These are phyloP conservation scores for Gloeopeniophorella convolvens DNA, from an alignment of 768 basidiomycete species.

Conservation along the genomic window DNA sequence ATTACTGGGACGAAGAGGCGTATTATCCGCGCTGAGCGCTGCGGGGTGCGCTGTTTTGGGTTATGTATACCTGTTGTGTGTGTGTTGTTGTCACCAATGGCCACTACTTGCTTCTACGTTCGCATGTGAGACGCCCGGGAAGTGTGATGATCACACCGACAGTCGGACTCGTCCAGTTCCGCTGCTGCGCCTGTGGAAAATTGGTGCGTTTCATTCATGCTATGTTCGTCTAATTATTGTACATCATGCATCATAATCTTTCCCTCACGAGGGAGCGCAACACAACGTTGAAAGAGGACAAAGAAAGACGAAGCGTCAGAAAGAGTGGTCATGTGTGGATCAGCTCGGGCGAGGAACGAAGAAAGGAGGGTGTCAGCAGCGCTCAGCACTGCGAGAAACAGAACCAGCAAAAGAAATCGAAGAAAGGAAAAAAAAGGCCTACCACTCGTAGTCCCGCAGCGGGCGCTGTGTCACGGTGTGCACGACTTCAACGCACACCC, in stretches of 20 bases:
- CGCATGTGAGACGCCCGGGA: no score
- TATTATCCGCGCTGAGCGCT: slow-evolving; percentile 31
- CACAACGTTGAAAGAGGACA: no score
- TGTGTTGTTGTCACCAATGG: not conserved
- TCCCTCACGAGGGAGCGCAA: no score
- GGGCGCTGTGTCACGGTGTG: slow-evolving; percentile 26
- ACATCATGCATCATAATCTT: no score
- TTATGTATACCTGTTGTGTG: slow-evolving; percentile 1
- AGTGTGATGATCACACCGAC: no score
- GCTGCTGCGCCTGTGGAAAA: no score
- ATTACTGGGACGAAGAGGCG: slow-evolving; percentile 42
- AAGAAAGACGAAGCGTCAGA: not conserved
- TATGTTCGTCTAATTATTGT: no score
- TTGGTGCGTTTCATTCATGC: no score
- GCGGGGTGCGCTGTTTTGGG: not conserved
- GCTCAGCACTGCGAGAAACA: slow-evolving; percentile 3
- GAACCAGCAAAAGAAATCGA: not conserved
- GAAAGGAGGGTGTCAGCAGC: slow-evolving; percentile 6
- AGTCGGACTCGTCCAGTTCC: no score
- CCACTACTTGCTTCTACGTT: not conserved
- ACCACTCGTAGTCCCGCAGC: slow-evolving; percentile 17
- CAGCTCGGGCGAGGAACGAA: no score
- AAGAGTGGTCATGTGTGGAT: no score
- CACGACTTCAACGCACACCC: slow-evolving; percentile 29
- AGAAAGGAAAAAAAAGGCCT: no score